phyloP scores from a whole-genome alignment of 75 land plant species.

The Ceratopteris richardii region DNA sequence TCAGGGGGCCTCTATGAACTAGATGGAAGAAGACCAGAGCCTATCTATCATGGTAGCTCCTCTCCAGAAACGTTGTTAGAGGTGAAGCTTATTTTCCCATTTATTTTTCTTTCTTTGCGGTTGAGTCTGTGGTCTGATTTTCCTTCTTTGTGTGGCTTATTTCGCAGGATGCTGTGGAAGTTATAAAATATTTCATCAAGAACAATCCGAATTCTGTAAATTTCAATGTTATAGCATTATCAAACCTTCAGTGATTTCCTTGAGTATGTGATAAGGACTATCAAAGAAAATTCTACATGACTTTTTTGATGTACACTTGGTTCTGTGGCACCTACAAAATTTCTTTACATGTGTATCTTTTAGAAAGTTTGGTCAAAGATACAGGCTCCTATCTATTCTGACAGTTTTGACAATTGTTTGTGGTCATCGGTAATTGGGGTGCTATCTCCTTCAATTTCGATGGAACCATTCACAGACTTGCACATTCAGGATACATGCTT shows the following conservation, averaged over 20 bases:
- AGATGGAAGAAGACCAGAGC: conserved; percentile 73
- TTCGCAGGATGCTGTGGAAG: conserved; percentile 84
- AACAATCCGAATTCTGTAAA: conserved; percentile 69
- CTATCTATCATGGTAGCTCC: conserved; percentile 71
- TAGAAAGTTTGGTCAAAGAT: no score
- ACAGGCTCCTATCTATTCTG: no score
- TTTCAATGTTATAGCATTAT: conserved; percentile 78
- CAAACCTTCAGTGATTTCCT: conserved; percentile 21
- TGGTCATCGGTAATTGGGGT: no score
- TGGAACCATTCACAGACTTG: no score
- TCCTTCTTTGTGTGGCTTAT: not conserved
- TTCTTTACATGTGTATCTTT: no score
- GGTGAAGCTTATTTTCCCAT: conserved; percentile 28
- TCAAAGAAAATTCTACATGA: no score
- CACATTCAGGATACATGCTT: no score
- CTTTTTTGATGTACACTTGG: no score
- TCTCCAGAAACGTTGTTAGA: conserved; percentile 55
- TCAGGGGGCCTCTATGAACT: conserved; percentile 84
- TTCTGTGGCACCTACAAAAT: no score
- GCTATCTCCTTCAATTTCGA: no score
- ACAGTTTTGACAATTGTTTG: no score
- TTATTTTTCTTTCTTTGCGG: not conserved
- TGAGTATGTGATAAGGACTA: no score
- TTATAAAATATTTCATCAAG: conserved; percentile 53
- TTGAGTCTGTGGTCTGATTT: not conserved